Evolutionary conservation across 345 rosid species (phyloP), one percentile per base, ranked within the genome.

Genomic region (Arabis hirsuta): DNA sequence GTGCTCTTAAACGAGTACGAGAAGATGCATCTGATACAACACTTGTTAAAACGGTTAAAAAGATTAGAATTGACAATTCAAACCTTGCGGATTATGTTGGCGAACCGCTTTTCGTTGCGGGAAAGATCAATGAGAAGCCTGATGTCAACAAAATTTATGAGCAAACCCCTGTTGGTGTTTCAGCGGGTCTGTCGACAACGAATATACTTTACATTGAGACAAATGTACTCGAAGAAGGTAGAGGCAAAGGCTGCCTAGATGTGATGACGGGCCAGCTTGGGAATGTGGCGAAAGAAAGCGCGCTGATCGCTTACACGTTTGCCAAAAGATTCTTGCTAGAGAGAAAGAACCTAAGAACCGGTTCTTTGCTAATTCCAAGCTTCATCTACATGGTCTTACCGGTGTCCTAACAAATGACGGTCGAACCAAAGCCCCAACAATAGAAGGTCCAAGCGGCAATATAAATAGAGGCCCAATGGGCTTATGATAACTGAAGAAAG

Each of bases 391-490:
- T 67, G 89, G 85, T 78, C 98, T 95, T 12, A 87, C 90, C 5
- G 97, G 97, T 29, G 31, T 29, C 5, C 3, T 29, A 29, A 4
- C 31, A 29, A 29, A 4, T 29, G 31, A 29, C 3, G 31, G 31
- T 29, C 4, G 5, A 29, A 29, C 31, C 31, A 29, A 29, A 27
- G 97, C 95, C 65, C 85, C 87, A 58, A 92, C 88, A 0, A 89
- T 89, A 65, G 92, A 94, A 24, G 97, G 97, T 32, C 95, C 97
- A 3, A 94, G 98, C 58, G 97, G n/a, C n/a, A n/a, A n/a, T n/a
- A 24, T 4, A 43, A 27, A 1, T 1, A 0, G 9, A 52, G 19
- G 57, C 71, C 77, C 66, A 73, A 64, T 56, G 44, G 77, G 36
- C 53, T 36, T 2, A 36, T 36, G 3, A 36, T 36, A 8, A 8